phyloP scores from a whole-genome alignment of 345 rosid genomes.

The Gossypium ekmanianum region DNA sequence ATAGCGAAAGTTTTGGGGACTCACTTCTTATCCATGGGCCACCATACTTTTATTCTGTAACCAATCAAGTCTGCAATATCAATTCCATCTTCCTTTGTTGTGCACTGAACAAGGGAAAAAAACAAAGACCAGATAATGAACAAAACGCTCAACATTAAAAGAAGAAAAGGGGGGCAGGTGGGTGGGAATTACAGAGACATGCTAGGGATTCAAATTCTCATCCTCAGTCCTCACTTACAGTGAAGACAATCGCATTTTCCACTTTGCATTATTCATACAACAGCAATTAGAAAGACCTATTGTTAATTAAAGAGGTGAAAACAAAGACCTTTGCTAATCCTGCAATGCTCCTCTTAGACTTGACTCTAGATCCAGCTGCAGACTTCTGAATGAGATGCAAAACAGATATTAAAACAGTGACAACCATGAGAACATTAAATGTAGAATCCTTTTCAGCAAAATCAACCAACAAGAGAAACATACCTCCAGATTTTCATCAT shows the following conservation, averaged over 20 bases:
- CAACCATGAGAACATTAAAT: slow-evolving; percentile 5
- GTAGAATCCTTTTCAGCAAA: slow-evolving; percentile 7
- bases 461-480: slow-evolving; percentile 8
- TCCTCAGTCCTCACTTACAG: neutral
- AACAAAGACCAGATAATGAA: slow-evolving; percentile 22
- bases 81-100: slow-evolving; percentile 48
- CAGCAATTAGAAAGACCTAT: slow-evolving; percentile 11
- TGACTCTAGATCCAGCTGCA: slow-evolving; percentile 52
- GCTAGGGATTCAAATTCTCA: neutral
- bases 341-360: slow-evolving; percentile 64
- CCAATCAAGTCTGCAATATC: slow-evolving; percentile 74
- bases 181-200: neutral
- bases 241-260: neutral
- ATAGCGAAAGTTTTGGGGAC: slow-evolving; percentile 24
- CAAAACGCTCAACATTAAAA: neutral
- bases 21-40: slow-evolving; percentile 99
- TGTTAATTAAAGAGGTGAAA: neutral
- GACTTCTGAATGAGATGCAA: slow-evolving; percentile 34
- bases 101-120: slow-evolving; percentile 46
- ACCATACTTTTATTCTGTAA: slow-evolving; percentile 86
- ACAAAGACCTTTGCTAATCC: slow-evolving; percentile 69
- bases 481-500: slow-evolving; percentile 56
- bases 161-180: neutral
- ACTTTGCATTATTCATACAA: neutral
- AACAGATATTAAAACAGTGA: slow-evolving; percentile 12